A percentile compares a stretch with the other conserved stretches of the same genome.
phyloP scores from a whole-genome alignment of 495 filamentous ascomycete genomes.

The Lentithecium fluviatile region DNA sequence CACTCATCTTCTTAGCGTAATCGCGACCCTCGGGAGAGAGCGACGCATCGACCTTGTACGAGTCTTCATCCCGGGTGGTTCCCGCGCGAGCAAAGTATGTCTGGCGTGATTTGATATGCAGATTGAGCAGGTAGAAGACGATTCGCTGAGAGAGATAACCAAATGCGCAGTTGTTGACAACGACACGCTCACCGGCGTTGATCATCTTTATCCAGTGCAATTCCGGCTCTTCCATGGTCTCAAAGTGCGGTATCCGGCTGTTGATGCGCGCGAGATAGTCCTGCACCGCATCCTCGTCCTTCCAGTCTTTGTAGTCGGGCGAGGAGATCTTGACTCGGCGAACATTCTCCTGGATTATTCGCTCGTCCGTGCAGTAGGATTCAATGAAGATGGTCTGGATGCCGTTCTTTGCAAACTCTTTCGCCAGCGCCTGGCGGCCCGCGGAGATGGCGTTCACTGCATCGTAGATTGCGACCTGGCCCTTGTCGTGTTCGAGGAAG shows the following conservation, averaged over 20 bases:
- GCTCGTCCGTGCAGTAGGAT: constrained; percentile 87
- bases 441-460: constrained; percentile 89
- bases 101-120: constrained; percentile 89
- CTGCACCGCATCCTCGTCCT: constrained; percentile 82
- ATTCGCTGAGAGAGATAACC: constrained; percentile 94
- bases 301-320: constrained; percentile 95
- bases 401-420: constrained; percentile 94
- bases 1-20: constrained; percentile 87
- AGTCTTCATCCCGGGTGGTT: constrained; percentile 73
- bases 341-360: constrained; percentile 95
- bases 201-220: constrained; percentile 99
- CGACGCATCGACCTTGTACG: constrained; percentile 84
- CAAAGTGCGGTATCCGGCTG: constrained; percentile 89
- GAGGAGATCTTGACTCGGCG: constrained; percentile 96
- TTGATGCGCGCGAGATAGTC: constrained; percentile 88
- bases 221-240: constrained; percentile 91
- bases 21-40: constrained; percentile 76
- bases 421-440: constrained; percentile 82
- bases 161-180: constrained; percentile 93
- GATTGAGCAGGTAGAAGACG: constrained; percentile 95
- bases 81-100: constrained; percentile 89
- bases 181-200: constrained; percentile 88
- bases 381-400: constrained; percentile 96
- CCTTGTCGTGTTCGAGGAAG: constrained; percentile 94
- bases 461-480: constrained; percentile 98